phyloP scores from a whole-genome alignment of 1,284 basidiomycete species.

The Cerioporus squamosus region DNA sequence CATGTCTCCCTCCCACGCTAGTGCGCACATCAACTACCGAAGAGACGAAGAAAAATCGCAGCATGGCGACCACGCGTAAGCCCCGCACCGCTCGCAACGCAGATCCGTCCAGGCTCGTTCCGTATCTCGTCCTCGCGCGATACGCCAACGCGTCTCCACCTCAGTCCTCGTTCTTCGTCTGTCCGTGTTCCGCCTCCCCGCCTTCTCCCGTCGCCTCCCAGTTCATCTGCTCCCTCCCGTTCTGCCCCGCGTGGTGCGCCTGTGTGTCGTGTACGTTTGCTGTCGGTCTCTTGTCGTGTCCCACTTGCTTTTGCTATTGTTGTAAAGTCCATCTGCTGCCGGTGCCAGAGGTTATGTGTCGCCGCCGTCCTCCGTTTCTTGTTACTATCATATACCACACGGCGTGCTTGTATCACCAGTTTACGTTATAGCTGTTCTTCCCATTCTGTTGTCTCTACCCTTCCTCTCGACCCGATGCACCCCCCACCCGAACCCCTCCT shows the following conservation, averaged over 20 bases:
- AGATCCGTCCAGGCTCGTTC: too few species aligned
- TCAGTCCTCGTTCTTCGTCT: neutral
- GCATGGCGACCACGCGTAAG: neutral
- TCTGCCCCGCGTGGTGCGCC: neutral
- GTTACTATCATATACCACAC: neutral
- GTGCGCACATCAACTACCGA: constrained; percentile 6
- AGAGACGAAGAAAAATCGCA: constrained; percentile 7
- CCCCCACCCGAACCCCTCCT: neutral
- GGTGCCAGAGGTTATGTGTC: neutral
- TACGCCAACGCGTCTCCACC: neutral
- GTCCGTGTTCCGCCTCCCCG: neutral
- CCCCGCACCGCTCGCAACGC: too few species aligned
- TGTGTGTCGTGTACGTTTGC: constrained; percentile 5
- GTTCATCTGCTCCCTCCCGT: neutral
- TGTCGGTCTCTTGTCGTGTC: constrained; percentile 1
- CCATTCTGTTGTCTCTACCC: neutral
- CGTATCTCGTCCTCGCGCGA: neutral
- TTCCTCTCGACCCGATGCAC: neutral
- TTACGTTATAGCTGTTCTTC: neutral
- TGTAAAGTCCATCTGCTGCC: neutral
- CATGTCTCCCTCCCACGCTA: neutral
- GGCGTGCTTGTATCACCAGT: neutral
- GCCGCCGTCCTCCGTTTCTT: neutral
- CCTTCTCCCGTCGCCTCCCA: neutral
- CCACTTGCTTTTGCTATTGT: constrained; percentile 8